Base-by-base conservation (phyloP, 169 alveolate species). In the Hepatocystis sp. region DNA sequence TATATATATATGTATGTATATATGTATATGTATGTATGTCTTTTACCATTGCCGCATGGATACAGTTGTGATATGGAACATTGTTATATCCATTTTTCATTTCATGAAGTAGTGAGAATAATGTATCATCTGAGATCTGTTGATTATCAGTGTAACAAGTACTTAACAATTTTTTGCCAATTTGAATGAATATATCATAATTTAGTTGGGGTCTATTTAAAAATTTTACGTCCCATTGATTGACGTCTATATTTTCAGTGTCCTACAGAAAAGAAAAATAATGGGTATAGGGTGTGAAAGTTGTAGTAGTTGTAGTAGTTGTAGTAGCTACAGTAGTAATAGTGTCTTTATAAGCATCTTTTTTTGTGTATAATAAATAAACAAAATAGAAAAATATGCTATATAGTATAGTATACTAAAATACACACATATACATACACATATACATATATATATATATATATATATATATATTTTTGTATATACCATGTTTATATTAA, bases 11-110 rank as follows among this genome's bases (percentile, higher is more conserved):
- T 15, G 25, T 19, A 53, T 53, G 25, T 53, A 25, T 21, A 13
- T 46, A 13, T 46, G n/a, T 46, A 46, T n/a, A 55, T 55, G 28
- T 17, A 13, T 47, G 25, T 13, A 27, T n/a, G 19, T 3, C 2
- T n/a, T 10, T 36, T 36, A 36, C 89, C 89, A 81, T 81, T 19
- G 89, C 89, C 30, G 89, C 89, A 32, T 81, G 89, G 10, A 81
- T 63, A 47, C 68, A 61, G 39, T 81, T 81, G 32, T 81, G 89
- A 52, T 81, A 81, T 19, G 89, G 89, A 32, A 81, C 89, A 44
- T 81, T 40, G 84, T 81, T 81, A 63, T 81, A 81, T 36, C 84
- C 89, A 3, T 47, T 44, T 36, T 64, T 60, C 89, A 81, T 81
- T 55, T 81, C 89, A 63, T 40, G 36, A 47, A 81, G 60, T 10